Evolutionary conservation across 129 eudicot species (phyloP), one percentile per base, ranked within the genome.

Genomic region (Mikania micrantha): DNA sequence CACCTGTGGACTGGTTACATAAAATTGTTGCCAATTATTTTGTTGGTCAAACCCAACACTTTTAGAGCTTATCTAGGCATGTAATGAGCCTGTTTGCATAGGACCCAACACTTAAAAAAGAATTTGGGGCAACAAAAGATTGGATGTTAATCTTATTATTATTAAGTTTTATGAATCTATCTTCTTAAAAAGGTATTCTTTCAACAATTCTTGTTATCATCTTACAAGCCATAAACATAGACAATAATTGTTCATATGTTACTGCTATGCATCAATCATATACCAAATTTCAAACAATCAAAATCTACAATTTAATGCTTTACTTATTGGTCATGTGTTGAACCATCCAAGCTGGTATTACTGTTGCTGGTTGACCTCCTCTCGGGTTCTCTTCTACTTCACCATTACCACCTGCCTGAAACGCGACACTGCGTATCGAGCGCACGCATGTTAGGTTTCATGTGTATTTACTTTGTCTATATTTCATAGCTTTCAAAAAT

Each of bases 301-400:
- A 17, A 62, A 11, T 40, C 25, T 56, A 7, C n/a, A 36, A 3
- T 10, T 17, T 0, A 15, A 11, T 12, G 19, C 40, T 66, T 42
- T 54, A 72, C 77, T 72, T 60, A 28, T 70, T 76, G 19, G 9
- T 54, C 45, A 80, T 61, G 70, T 75, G 67, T 61, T 72, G 75
- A 44, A 87, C 44, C 95, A 87, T 87, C 90, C 95, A 87, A n/a
- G 85, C 78, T 21, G 95, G 90, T 68, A 84, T 63, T 17, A 67
- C 29, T 9, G 75, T 40, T 17, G 57, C 56, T 0, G 65, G 60
- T 71, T 73, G 85, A 52, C 56, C 40, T 54, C 73, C 84, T 27
- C 66, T 65, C 17, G 68, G 70, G 49, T 45, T 81, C 74, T 69
- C 87, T 77, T 81, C 95, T 5, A 64, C 70, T 45, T 77, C 95